phyloP scores from a whole-genome alignment of 768 basidiomycete genomes.

The Punctularia strigosozonata region DNA sequence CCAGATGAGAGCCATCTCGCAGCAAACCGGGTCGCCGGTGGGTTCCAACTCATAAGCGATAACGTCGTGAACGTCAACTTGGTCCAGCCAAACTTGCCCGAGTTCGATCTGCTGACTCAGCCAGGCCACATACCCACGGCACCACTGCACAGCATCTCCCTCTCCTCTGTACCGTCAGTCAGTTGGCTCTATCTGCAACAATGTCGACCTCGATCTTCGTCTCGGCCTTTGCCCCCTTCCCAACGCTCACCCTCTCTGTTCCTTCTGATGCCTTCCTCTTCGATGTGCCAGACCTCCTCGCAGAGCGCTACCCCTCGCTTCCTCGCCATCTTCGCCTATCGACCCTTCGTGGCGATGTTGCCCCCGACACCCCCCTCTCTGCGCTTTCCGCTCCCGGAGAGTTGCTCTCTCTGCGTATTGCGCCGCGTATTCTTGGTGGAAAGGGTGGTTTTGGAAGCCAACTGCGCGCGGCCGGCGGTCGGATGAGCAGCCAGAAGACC shows the following conservation, averaged over 20 bases:
- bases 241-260: conserved; percentile 37
- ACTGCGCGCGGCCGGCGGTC: conserved; percentile 90
- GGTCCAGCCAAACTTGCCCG: too few species aligned
- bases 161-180: not conserved
- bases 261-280: conserved; percentile 27
- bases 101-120: too few species aligned
- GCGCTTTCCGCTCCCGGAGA: conserved; percentile 19
- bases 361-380: conserved; percentile 21
- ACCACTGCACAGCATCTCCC: not conserved
- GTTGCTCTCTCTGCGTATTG: conserved; percentile 61
- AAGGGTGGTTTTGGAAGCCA: conserved; percentile 98
- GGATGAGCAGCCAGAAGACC: conserved; percentile 95
- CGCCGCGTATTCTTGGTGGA: conserved; percentile 70
- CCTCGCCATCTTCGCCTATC: conserved; percentile 33
- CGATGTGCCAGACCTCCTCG: conserved; percentile 31
- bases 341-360: conserved; percentile 22
- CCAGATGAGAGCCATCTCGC: too few species aligned
- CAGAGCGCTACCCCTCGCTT: conserved; percentile 34
- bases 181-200: conserved; percentile 4
- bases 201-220: conserved; percentile 45
- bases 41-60: too few species aligned
- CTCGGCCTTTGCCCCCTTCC: conserved; percentile 50
- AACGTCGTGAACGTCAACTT: too few species aligned
- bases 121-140: too few species aligned
- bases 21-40: too few species aligned